These are phyloP conservation scores for Paramecium caudatum DNA, from an alignment of 73 alveolate species.

Conservation along the genomic window DNA sequence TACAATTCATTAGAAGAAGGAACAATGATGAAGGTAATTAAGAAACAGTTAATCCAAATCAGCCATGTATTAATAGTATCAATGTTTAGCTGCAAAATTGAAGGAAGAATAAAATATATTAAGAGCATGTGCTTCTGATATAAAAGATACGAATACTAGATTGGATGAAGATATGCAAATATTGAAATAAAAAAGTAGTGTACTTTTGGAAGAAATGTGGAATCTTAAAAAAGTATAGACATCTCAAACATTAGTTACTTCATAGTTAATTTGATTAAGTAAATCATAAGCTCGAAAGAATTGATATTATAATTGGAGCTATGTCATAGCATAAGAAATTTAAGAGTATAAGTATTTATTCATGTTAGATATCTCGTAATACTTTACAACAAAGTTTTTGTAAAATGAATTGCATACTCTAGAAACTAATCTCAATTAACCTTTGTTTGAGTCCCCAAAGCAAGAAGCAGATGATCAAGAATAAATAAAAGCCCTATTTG, in stretches of 20 bases:
- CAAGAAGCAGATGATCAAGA: constrained; percentile 55
- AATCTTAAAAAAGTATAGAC: constrained; percentile 37
- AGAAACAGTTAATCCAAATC: constrained; percentile 65
- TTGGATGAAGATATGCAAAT: constrained; percentile 59
- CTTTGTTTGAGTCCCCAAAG: constrained; percentile 47
- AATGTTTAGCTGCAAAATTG: constrained; percentile 20
- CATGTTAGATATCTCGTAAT: constrained; percentile 30
- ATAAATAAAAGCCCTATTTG: constrained; percentile 58
- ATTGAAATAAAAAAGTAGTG: constrained; percentile 37
- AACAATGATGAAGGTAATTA: constrained; percentile 57
- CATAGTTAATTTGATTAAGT: constrained; percentile 64
- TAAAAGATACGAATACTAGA: constrained; percentile 54
- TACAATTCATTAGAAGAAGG: constrained; percentile 40
- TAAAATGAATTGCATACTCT: constrained; percentile 51
- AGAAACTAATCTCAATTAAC: constrained; percentile 48
- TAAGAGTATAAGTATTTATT: not conserved
- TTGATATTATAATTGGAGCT: constrained; percentile 60
- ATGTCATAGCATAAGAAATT: constrained; percentile 66
- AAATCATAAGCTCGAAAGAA: constrained; percentile 54
- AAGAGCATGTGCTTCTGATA: constrained; percentile 50
- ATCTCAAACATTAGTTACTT: not conserved
- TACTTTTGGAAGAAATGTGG: constrained; percentile 68
- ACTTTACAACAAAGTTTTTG: constrained; percentile 53
- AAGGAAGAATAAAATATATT: constrained; percentile 57
- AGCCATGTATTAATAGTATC: constrained; percentile 44